These are phyloP conservation scores for Chrysosporium queenslandicum DNA, from an alignment of 2,329 filamentous ascomycete species.

Conservation along the genomic window DNA sequence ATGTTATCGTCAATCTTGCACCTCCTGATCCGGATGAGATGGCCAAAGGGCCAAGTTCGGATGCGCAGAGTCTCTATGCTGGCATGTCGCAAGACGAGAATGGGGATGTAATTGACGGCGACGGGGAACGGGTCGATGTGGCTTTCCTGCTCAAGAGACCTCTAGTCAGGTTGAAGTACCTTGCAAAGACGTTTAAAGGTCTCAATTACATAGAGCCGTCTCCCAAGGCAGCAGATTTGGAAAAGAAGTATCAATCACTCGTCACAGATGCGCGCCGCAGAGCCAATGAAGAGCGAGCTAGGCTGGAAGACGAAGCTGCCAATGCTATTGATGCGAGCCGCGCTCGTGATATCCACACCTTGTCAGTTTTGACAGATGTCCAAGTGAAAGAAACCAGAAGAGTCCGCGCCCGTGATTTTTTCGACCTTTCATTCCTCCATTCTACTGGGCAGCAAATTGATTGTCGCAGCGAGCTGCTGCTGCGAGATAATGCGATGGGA, in stretches of 20 bases:
- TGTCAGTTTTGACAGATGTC: conserved; percentile 60
- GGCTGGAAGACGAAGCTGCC: conserved; percentile 77
- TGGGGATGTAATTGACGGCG: conserved; percentile 54
- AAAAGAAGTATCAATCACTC: conserved; percentile 57
- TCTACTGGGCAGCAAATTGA: conserved; percentile 83
- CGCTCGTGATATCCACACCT: conserved; percentile 65
- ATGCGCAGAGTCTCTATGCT: conserved; percentile 44
- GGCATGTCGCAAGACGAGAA: conserved; percentile 49
- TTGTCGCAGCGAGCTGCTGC: conserved; percentile 77
- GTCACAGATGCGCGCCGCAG: conserved; percentile 67
- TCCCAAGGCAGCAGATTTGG: conserved; percentile 48
- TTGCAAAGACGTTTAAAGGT: conserved; percentile 70
- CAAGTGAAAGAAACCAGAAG: conserved; percentile 66
- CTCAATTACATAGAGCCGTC: conserved; percentile 38
- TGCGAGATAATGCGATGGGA: conserved; percentile 67
- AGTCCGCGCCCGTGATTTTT: conserved; percentile 82
- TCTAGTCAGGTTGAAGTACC: conserved; percentile 74
- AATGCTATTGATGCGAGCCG: conserved; percentile 70
- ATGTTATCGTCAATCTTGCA: conserved; percentile 85
- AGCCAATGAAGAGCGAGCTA: conserved; percentile 60
- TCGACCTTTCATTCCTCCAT: conserved; percentile 73
- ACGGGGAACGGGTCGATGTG: conserved; percentile 87
- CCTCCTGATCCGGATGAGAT: conserved; percentile 58
- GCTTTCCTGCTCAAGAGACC: conserved; percentile 86
- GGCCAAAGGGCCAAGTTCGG: conserved; percentile 30